These are phyloP conservation scores for Wallacemonas sp. DNA, from an alignment of 208 protist genomes.

Conservation along the genomic window DNA sequence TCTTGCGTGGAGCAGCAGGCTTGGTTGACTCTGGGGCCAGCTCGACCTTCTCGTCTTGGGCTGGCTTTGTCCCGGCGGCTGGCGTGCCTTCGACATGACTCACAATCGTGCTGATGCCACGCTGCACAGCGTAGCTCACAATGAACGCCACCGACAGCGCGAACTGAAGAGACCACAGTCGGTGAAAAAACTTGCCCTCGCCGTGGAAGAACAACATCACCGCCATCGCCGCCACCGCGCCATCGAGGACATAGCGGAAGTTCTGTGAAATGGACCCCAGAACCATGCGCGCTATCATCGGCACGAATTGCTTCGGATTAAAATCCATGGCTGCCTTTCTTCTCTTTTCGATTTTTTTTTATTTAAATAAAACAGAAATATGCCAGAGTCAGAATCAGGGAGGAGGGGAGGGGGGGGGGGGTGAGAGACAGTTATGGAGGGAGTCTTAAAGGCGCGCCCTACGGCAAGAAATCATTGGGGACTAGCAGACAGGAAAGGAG, in stretches of 20 bases:
- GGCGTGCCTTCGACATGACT: conserved; percentile 10
- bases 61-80: neutral
- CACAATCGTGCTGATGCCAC: conserved; percentile 23
- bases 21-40: neutral
- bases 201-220: conserved; percentile 52
- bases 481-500: too few relatives aligned
- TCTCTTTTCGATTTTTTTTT: too few relatives aligned
- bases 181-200: conserved; percentile 33
- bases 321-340: too few relatives aligned
- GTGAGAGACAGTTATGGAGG: too few relatives aligned
- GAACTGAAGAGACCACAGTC: conserved; percentile 36
- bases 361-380: too few relatives aligned
- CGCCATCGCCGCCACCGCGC: conserved; percentile 52
- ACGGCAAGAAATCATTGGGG: too few relatives aligned
- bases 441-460: too few relatives aligned
- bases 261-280: conserved; percentile 37
- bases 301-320: neutral
- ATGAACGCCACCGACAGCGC: conserved; percentile 23
- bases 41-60: neutral
- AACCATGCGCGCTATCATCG: conserved; percentile 25
- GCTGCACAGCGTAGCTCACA: conserved; percentile 22
- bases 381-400: too few relatives aligned
- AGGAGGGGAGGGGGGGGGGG: too few relatives aligned
- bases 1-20: neutral
- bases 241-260: conserved; percentile 57